Evolutionary conservation across 2,329 filamentous ascomycete genomes (phyloP).

Genomic region (Penicillium crustosum): DNA sequence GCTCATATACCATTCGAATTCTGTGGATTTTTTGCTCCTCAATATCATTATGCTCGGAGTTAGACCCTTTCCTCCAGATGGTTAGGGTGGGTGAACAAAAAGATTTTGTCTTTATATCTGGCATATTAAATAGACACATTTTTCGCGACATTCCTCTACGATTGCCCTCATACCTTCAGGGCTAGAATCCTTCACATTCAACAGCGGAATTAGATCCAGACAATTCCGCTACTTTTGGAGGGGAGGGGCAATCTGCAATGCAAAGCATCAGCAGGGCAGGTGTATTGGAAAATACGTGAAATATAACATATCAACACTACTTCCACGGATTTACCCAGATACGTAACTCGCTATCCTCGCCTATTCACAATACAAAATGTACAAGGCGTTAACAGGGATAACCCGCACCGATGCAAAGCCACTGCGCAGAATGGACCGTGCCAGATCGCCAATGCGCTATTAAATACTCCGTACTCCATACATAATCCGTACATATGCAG

Average conservation of each 20-base stretch:
- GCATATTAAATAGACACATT: constrained; percentile 13
- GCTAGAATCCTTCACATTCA: background rate
- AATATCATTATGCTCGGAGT: constrained; percentile 19
- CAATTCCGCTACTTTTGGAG: background rate
- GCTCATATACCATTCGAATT: constrained; percentile 29
- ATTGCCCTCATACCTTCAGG: background rate
- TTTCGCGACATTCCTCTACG: background rate
- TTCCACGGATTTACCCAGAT: background rate
- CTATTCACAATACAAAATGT: background rate
- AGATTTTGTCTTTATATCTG: constrained; percentile 12
- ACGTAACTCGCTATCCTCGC: background rate
- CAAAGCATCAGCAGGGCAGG: constrained; percentile 4
- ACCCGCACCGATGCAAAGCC: background rate
- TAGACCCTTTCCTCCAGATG: constrained; percentile 15
- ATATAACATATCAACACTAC: background rate
- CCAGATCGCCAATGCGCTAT: constrained; percentile 12
- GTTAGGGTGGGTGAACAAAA: constrained; percentile 18
- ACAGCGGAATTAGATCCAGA: constrained; percentile 3
- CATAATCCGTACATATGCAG: background rate
- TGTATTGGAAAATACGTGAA: background rate
- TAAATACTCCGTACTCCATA: background rate
- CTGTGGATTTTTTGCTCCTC: constrained; percentile 18
- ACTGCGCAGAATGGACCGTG: constrained; percentile 8
- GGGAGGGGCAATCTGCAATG: constrained; percentile 12
- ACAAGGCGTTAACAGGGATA: constrained; percentile 1